These are phyloP conservation scores for Avena eriantha DNA, from an alignment of 176 grass and related monocot genomes.

Conservation along the genomic window DNA sequence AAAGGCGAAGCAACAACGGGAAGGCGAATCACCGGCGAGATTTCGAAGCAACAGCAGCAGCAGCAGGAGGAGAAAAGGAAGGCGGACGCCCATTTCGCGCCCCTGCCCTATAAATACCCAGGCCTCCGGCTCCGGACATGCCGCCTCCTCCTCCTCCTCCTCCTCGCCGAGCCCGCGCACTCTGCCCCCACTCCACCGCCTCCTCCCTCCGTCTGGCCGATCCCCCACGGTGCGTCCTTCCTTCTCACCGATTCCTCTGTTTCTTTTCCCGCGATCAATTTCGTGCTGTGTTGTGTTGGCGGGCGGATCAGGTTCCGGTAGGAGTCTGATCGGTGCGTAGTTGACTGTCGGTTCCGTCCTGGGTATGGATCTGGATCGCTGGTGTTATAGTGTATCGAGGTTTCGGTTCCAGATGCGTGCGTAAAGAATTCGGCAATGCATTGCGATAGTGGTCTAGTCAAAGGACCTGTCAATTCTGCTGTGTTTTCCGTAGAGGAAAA, in stretches of 20 bases:
- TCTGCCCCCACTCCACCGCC: background rate
- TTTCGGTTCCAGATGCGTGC: background rate
- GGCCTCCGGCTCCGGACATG: background rate
- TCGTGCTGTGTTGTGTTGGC: background rate
- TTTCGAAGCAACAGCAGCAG: constrained; percentile 13
- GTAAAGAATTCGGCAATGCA: background rate
- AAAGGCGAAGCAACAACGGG: background rate
- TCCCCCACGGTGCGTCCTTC: background rate
- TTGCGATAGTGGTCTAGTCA: background rate
- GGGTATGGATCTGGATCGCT: background rate
- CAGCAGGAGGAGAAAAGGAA: background rate
- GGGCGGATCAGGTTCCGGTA: constrained; percentile 12
- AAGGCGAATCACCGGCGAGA: constrained; percentile 1
- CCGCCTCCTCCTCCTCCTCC: background rate
- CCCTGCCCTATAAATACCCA: constrained; percentile 20
- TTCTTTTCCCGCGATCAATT: background rate
- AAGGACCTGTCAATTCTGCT: background rate
- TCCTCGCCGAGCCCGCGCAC: background rate
- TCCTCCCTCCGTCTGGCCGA: background rate
- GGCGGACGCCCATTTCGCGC: background rate
- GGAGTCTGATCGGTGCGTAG: background rate
- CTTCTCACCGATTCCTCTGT: background rate
- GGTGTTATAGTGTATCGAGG: background rate
- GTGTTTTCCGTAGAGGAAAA: background rate
- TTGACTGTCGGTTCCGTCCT: background rate